Percentiles rank a stretch among this genome's conserved stretches.
phyloP scores from a whole-genome alignment of 1,139 yeast genomes.

The Casaregolazyma suthepensis region DNA sequence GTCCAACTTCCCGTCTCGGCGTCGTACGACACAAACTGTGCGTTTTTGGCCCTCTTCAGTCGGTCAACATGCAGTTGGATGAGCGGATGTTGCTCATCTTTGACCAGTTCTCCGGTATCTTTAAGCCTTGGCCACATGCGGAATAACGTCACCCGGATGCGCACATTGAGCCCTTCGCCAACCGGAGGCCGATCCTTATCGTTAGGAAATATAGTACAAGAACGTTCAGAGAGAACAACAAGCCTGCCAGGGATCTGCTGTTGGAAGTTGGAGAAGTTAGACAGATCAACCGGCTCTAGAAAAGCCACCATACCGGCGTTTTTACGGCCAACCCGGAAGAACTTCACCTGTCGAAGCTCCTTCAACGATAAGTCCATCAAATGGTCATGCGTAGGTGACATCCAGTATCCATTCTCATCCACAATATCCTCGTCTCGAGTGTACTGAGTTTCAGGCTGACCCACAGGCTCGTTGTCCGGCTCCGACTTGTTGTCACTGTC shows the following conservation, averaged over 20 bases:
- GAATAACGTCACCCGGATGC: slow-evolving; percentile 65
- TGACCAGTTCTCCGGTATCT: slow-evolving; percentile 66
- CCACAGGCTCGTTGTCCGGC: not conserved
- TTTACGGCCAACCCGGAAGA: slow-evolving; percentile 73
- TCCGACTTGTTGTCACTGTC: not conserved
- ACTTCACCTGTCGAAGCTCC: slow-evolving; percentile 57
- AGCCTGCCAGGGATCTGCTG: slow-evolving; percentile 56
- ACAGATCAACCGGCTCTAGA: slow-evolving; percentile 73
- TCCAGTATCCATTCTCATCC: slow-evolving; percentile 78
- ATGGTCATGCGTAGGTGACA: slow-evolving; percentile 65
- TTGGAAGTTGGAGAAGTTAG: slow-evolving; percentile 51
- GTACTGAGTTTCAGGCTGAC: slow-evolving; percentile 5
- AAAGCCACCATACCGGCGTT: slow-evolving; percentile 76
- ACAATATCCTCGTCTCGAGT: slow-evolving; percentile 37
- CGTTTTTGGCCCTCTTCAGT: slow-evolving; percentile 53
- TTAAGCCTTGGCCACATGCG: slow-evolving; percentile 73
- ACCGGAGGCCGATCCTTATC: slow-evolving; percentile 48
- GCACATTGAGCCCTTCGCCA: slow-evolving; percentile 82
- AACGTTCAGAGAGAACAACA: slow-evolving; percentile 53
- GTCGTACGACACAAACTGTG: slow-evolving; percentile 70
- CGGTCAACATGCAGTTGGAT: slow-evolving; percentile 64
- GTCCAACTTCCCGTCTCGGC: slow-evolving; percentile 78
- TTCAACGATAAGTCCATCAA: slow-evolving; percentile 53
- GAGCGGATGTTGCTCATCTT: slow-evolving; percentile 70
- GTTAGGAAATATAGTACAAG: slow-evolving; percentile 72